Evolutionary conservation across 257 asterid species (phyloP), one percentile per base, ranked within the genome.

Genomic region (Penstemon barbatus): DNA sequence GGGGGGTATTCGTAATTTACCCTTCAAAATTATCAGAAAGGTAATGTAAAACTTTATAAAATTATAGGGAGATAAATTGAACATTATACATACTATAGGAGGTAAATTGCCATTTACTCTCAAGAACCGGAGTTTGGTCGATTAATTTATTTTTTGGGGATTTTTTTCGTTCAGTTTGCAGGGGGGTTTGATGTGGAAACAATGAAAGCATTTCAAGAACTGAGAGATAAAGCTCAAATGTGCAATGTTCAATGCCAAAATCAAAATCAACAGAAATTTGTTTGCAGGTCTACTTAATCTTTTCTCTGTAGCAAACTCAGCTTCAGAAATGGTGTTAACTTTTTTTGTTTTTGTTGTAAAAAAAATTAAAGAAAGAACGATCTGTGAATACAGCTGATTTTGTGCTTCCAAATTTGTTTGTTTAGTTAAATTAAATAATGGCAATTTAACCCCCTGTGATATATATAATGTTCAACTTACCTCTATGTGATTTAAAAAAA

Each of bases 151-250:
- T 61, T 8, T 18, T 5, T 9, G 13, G 4, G 9, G 62, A 52
- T 19, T 3, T 43, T 3, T 49, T 62, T 63, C 70, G 11, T 37
- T n/a, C 82, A 94, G 99, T 94, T 94, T 82, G 99, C 99, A 2
- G 96, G 97, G 1, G 99, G 99, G 6, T 94, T 91, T 57, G 98
- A 94, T 43, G 93, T 77, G 81, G 99, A 91, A 77, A 94, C 99
- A 10, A 94, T 94, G 99, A 87, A 74, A 69, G 96, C 88, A 33
- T 94, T 94, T 78, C 95, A 94, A 67, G 99, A 91, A 51, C 82
- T 91, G 76, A 83, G 95, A 65, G 95, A 90, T 57, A 90, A 90
- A 72, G 92, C 93, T 8, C 88, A 88, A 61, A 83, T 82, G 0
- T 88, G 91, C 81, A 81, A 81, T 67, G 68, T 72, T 77, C 91